Evolutionary conservation across 2,329 filamentous ascomycete genomes (phyloP), one percentile per base, ranked within the genome.

Genomic region (Hirsutella rhossiliensis): DNA sequence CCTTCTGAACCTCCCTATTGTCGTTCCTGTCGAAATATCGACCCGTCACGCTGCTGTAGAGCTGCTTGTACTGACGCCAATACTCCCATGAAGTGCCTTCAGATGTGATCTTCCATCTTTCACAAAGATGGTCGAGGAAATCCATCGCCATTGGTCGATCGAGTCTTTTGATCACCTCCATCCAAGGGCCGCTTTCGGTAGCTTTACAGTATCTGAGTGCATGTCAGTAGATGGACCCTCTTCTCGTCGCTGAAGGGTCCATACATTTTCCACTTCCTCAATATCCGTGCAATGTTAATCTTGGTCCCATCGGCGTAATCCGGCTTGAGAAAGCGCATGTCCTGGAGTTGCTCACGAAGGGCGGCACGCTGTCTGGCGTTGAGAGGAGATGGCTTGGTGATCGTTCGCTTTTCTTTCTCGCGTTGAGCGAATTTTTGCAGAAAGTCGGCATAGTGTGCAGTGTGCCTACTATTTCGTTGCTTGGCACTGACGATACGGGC

Each of bases 1-100:
- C 54, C 46, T 56, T 58, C 30, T 56, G 54, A 2, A 57, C 47
- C 44, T 54, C 51, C 41, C 52, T 57, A 11, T 36, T 45, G 44
- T 58, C 40, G 38, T 57, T 57, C 30, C 48, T 44, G 41, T 58
- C 43, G 13, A 52, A 48, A 23, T 54, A 57, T 37, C 38, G 23
- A 5, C 56, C 23, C 34, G 46, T 53, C 9, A 56, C 38, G 9
- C 43, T 55, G 4, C 45, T 55, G 28, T 57, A 56, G 6, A 57
- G 49, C 40, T 57, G 41, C 43, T 59, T 43, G 39, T 56, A 58
- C 31, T 59, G 37, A n/a, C 47, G 47, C 38, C 56, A 57, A 42
- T 59, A 60, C 36, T 52, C 48, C 11, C 52, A 4, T 23, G 42
- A 46, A 5, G 41, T 52, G 15, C 52, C 52, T 43, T 34, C 54